phyloP scores from a whole-genome alignment of 345 rosid genomes.

The Ailanthus altissimus region DNA sequence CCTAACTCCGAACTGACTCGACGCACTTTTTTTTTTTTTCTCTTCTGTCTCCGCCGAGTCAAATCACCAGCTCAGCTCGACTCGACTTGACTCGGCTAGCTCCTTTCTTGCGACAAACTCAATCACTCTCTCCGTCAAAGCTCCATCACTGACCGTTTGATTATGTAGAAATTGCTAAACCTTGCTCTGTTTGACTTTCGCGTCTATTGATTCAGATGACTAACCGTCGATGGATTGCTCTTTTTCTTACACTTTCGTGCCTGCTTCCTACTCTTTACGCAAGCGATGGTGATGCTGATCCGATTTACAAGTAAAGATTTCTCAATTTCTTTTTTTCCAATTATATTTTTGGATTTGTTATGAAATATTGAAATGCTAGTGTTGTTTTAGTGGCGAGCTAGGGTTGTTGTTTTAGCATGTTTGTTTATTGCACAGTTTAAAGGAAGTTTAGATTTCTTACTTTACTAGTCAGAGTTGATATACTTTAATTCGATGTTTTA shows the following conservation, averaged over 20 bases:
- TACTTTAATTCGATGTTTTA: not conserved
- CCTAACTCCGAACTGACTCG: not conserved
- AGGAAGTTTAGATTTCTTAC: not conserved
- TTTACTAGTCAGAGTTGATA: not conserved
- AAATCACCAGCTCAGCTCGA: not conserved
- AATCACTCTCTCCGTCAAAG: not conserved
- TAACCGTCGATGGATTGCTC: conserved; percentile 38
- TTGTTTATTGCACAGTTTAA: not conserved
- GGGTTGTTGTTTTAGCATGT: not conserved
- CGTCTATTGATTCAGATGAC: conserved; percentile 38
- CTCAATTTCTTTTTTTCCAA: not conserved
- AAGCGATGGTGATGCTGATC: conserved; percentile 86
- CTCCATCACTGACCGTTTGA: conserved; percentile 19
- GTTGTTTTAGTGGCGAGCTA: not conserved
- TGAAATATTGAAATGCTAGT: not conserved
- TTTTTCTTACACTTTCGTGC: conserved; percentile 31
- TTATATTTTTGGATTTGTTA: not conserved
- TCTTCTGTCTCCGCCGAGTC: conserved; percentile 12
- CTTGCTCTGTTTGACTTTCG: conserved; percentile 29
- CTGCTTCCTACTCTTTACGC: conserved; percentile 49
- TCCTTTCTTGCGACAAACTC: conserved; percentile 24
- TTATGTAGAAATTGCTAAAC: conserved; percentile 24
- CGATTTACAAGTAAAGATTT: conserved; percentile 62
- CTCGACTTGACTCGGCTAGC: not conserved
- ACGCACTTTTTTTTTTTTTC: not conserved